These are phyloP conservation scores for Liriodendron chinense DNA, from an alignment of 164 flowering plant species.

Conservation along the genomic window DNA sequence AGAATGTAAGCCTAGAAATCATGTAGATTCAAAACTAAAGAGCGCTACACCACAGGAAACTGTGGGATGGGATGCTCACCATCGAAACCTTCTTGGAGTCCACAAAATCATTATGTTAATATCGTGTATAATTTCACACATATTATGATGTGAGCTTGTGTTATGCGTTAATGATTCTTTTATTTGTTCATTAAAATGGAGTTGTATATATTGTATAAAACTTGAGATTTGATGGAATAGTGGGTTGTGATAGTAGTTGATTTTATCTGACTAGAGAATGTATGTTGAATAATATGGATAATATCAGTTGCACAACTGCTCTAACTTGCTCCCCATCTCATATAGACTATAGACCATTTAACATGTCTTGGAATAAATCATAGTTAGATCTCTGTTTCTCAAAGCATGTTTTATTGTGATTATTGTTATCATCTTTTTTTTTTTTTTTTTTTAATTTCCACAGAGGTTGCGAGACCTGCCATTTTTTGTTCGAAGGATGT, in stretches of 20 bases:
- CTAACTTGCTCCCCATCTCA: not conserved
- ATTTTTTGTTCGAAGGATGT: slow-evolving; percentile 67
- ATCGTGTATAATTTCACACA: too few species aligned
- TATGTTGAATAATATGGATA: not conserved
- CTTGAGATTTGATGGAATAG: not conserved
- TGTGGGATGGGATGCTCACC: too few species aligned
- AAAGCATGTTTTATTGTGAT: not conserved
- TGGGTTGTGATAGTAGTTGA: not conserved
- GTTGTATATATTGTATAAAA: not conserved
- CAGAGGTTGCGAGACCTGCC: slow-evolving; percentile 89
- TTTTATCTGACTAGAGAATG: not conserved
- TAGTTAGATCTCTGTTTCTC: not conserved
- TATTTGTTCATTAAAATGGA: too few species aligned
- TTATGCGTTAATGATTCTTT: too few species aligned
- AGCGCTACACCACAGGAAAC: too few species aligned
- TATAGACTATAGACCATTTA: not conserved
- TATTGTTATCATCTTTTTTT: not conserved
- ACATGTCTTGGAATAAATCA: not conserved
- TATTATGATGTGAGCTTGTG: too few species aligned
- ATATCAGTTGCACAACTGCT: not conserved
- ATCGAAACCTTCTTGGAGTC: too few species aligned
- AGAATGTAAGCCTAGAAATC: too few species aligned
- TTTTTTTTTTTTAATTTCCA: slow-evolving; percentile 10
- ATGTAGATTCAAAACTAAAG: too few species aligned
- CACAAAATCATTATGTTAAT: too few species aligned